Conservation (phyloP, 176 grass and related monocot genomes). For the Canna indica region DNA sequence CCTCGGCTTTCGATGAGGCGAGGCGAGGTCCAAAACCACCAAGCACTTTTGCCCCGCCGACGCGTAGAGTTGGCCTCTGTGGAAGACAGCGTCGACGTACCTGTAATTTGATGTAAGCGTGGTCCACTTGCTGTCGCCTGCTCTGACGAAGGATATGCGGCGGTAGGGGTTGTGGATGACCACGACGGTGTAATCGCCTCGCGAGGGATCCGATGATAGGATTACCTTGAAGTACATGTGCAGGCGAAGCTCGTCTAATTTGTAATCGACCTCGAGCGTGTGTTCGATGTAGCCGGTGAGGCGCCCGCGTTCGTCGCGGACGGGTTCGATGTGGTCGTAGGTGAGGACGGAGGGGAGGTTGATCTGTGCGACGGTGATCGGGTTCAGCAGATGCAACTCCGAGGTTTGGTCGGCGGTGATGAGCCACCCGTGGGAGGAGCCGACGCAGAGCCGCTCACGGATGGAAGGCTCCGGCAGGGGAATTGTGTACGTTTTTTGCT, state of each 20-base stretch:
- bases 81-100: too few species aligned
- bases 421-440: slow-evolving; percentile 2
- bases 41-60: too few species aligned
- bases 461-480: neutral
- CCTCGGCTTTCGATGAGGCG: too few species aligned
- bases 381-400: neutral
- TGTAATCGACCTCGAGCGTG: too few species aligned
- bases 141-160: neutral
- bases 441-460: neutral
- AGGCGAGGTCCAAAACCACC: too few species aligned
- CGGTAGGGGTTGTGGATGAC: neutral
- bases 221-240: neutral
- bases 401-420: neutral
- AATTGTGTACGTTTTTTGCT: neutral
- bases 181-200: neutral
- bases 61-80: too few species aligned
- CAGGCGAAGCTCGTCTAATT: neutral
- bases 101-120: too few species aligned
- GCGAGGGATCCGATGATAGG: neutral
- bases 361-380: neutral
- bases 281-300: too few species aligned
- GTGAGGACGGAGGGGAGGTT: neutral
- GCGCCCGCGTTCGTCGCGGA: neutral
- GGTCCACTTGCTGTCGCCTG: neutral
- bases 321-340: neutral